phyloP scores from a whole-genome alignment of 331 rosid species.

The Stylosanthes scabra region DNA sequence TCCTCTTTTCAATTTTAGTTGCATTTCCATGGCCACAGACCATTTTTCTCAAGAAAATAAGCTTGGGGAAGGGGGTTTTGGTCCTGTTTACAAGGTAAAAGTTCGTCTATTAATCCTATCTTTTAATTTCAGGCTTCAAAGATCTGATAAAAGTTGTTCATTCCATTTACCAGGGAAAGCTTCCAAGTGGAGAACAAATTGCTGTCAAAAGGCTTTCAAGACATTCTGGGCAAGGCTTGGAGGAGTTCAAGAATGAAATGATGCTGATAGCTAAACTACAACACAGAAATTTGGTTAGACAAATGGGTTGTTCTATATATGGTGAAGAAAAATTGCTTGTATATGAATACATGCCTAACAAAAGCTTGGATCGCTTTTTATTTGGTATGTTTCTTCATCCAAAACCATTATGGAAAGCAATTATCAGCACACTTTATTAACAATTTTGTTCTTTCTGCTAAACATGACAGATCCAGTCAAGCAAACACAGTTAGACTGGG shows the following conservation, averaged over 20 bases:
- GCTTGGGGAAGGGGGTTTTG: slow-evolving; percentile 95
- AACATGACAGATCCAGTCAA: slow-evolving; percentile 51
- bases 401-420: not conserved
- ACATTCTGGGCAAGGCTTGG: slow-evolving; percentile 72
- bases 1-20: slow-evolving; percentile 67
- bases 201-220: slow-evolving; percentile 81
- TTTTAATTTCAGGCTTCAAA: not conserved
- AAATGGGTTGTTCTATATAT: slow-evolving; percentile 66
- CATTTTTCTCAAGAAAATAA: slow-evolving; percentile 80
- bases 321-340: slow-evolving; percentile 79
- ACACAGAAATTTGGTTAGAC: slow-evolving; percentile 79
- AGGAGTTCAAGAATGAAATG: slow-evolving; percentile 83
- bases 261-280: slow-evolving; percentile 72
- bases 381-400: slow-evolving; percentile 52
- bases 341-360: slow-evolving; percentile 81
- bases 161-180: slow-evolving; percentile 59
- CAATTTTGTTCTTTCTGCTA: slow-evolving; percentile 7
- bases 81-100: slow-evolving; percentile 79
- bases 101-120: slow-evolving; percentile 4
- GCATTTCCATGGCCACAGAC: slow-evolving; percentile 66
- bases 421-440: slow-evolving; percentile 1
- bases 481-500: slow-evolving; percentile 59
- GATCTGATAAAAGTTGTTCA: slow-evolving; percentile 20
- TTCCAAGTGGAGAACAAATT: slow-evolving; percentile 58
- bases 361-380: slow-evolving; percentile 75